Base-by-base conservation (phyloP, 1,284 basidiomycete genomes). In the Moesziomyces aphidis region DNA sequence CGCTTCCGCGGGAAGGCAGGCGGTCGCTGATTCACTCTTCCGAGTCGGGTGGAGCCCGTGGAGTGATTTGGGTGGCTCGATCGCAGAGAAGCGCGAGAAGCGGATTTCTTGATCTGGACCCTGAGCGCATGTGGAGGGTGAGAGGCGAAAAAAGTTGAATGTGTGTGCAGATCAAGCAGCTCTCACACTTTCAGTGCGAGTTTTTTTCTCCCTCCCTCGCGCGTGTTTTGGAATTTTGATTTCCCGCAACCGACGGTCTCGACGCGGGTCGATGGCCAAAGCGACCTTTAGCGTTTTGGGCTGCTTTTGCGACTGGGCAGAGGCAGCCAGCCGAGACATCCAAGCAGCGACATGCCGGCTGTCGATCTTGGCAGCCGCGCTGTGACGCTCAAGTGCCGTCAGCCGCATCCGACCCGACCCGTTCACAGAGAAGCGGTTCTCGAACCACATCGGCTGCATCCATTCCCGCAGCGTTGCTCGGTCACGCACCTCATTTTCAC, bases 281-380 rank as follows among this genome's bases (percentile, higher is more conserved):
- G 26, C 26, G n/a, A 19, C 42, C 31, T 43, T 24, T 43, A 23
- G 31, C 13, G 26, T 34, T 34, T 34, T 13, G 10, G 31, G 13
- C 31, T 34, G 31, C 31, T 34, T 34, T 34, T 24, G 28, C 1
- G 10, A 17, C 11, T 23, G n/a, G n/a, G 15, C 50, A 15, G 23
- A n/a, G 52, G 52, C 53, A 50, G 55, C 50, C 31, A 8, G 23
- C 23, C 23, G 11, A 13, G 31, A 34, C 31, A 34, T 34, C 11
- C 31, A 34, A 34, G 31, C 23, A 10, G 13, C 31, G 39, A 50
- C 58, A 61, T 61, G 58, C 46, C 50, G 44, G 21, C 22, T 39
- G 64, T 66, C 64, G 64, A 66, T 66, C 64, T 66, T 66, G 64
- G 64, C 64, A 53, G 26, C 44, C 31, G 26, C 48, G 43, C 55